phyloP scores from a whole-genome alignment of 1,284 basidiomycete species.

The Austroboletus niveus region DNA sequence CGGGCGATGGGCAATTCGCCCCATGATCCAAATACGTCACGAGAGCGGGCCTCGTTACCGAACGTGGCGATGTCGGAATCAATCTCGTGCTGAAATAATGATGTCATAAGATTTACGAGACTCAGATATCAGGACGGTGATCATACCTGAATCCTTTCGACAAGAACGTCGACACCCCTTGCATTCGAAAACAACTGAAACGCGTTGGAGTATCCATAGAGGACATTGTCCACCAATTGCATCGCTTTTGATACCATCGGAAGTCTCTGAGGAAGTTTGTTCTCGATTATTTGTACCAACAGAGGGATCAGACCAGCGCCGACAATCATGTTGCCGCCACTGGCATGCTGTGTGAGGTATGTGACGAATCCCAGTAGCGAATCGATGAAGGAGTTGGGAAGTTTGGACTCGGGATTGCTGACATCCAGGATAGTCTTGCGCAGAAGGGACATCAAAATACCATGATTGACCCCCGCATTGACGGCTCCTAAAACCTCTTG shows the following conservation, averaged over 20 bases:
- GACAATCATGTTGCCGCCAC: constrained; percentile 90
- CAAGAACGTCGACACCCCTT: constrained; percentile 83
- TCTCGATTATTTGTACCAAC: constrained; percentile 86
- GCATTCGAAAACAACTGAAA: constrained; percentile 87
- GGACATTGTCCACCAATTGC: constrained; percentile 89
- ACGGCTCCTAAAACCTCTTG: constrained; percentile 89
- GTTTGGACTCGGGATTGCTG: constrained; percentile 55
- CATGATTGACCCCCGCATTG: constrained; percentile 96
- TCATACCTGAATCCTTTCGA: constrained; percentile 81
- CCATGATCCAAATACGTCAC: constrained; percentile 53
- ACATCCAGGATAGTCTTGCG: constrained; percentile 78
- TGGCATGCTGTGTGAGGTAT: constrained; percentile 80
- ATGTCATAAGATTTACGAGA: constrained; percentile 3
- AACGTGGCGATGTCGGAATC: constrained; percentile 64
- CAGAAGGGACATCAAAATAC: constrained; percentile 86
- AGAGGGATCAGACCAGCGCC: constrained; percentile 95
- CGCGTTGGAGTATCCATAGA: constrained; percentile 87
- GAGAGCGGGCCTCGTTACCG: constrained; percentile 41
- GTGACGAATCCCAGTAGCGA: constrained; percentile 86
- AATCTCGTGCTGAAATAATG: constrained; percentile 59
- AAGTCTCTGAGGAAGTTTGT: constrained; percentile 63
- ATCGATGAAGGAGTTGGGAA: constrained; percentile 85
- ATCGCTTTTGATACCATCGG: constrained; percentile 83
- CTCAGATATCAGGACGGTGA: neutral
- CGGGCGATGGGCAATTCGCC: constrained; percentile 66